phyloP scores from a whole-genome alignment of 768 basidiomycete species.

The Kwoniella sp. region DNA sequence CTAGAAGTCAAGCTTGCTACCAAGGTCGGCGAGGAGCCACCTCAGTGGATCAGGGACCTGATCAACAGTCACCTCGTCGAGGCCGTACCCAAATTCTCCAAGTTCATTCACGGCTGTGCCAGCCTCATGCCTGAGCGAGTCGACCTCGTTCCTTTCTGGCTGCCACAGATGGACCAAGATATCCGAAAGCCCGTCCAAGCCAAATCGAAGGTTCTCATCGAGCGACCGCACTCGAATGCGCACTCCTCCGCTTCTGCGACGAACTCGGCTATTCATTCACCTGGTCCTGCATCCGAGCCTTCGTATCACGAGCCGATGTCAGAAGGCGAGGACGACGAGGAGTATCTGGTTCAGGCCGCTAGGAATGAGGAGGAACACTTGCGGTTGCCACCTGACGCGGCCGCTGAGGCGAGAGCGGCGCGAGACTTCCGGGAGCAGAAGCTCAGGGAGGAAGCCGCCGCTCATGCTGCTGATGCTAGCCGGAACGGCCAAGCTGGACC shows the following conservation, averaged over 20 bases:
- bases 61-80: slow-evolving; percentile 93
- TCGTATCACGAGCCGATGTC: slow-evolving; percentile 83
- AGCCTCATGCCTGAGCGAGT: slow-evolving; percentile 87
- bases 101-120: slow-evolving; percentile 93
- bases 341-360: slow-evolving; percentile 58
- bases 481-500: slow-evolving; percentile 10
- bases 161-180: slow-evolving; percentile 87
- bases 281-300: slow-evolving; percentile 51
- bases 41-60: slow-evolving; percentile 93
- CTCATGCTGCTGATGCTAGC: slow-evolving; percentile 11
- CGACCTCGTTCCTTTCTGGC: slow-evolving; percentile 95
- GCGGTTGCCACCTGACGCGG: slow-evolving; percentile 59
- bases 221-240: slow-evolving; percentile 60
- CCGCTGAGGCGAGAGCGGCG: slow-evolving; percentile 71
- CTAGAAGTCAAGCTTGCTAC: slow-evolving; percentile 97
- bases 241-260: slow-evolving; percentile 46
- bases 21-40: slow-evolving; percentile 90
- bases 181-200: slow-evolving; percentile 89
- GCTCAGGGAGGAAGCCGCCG: slow-evolving; percentile 56
- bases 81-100: slow-evolving; percentile 95
- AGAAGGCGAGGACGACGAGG: slow-evolving; percentile 85
- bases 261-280: slow-evolving; percentile 50
- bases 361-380: slow-evolving; percentile 76
- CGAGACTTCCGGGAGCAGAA: slow-evolving; percentile 78
- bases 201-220: slow-evolving; percentile 55